A percentile compares a stretch with the other conserved stretches of the same genome.
phyloP scores from a whole-genome alignment of 208 protist genomes.

The Wallacemonas sp. region DNA sequence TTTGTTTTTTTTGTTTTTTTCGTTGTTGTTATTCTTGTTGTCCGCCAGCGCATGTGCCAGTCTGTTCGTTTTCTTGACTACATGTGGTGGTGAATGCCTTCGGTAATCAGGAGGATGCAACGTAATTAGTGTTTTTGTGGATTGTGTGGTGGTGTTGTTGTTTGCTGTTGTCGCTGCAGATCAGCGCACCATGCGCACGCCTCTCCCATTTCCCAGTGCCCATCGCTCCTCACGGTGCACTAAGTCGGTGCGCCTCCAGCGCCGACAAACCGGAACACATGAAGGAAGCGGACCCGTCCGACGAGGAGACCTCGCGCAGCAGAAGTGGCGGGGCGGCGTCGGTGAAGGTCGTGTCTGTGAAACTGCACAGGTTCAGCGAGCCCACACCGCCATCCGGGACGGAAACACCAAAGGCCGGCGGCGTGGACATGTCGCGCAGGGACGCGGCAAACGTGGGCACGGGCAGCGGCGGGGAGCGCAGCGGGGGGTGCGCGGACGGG shows the following conservation, averaged over 20 bases:
- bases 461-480: too few species aligned
- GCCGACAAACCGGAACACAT: neutral
- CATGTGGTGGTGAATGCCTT: neutral
- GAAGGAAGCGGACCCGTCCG: conserved; percentile 2
- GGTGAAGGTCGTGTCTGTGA: neutral
- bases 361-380: neutral
- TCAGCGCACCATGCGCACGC: too few species aligned
- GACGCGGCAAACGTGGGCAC: neutral
- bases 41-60: too few species aligned
- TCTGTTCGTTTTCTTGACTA: too few species aligned
- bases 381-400: neutral
- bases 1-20: too few species aligned
- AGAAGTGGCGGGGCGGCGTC: neutral
- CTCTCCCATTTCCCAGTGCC: too few species aligned
- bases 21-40: too few species aligned
- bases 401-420: neutral
- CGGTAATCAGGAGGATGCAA: too few species aligned
- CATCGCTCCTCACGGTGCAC: neutral
- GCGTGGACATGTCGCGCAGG: neutral
- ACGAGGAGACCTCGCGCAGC: neutral
- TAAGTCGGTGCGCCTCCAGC: neutral
- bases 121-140: too few species aligned
- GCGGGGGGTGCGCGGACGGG: too few species aligned
- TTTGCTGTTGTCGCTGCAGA: too few species aligned
- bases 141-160: too few species aligned